These are phyloP conservation scores for Fomitiporia mediterranea DNA, from an alignment of 1,284 basidiomycete genomes.

Conservation along the genomic window DNA sequence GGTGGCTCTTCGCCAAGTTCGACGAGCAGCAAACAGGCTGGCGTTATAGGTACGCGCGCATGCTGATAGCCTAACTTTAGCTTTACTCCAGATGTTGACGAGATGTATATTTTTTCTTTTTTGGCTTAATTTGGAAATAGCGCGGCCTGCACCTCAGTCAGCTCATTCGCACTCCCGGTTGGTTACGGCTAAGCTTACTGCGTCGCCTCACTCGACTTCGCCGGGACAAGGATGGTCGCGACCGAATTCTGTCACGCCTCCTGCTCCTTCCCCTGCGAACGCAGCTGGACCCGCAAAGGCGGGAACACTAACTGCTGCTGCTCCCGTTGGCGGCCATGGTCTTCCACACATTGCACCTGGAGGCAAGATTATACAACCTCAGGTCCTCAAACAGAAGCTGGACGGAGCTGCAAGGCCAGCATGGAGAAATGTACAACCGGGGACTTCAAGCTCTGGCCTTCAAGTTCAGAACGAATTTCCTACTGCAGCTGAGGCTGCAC, in stretches of 20 bases:
- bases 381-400: conserved; percentile 42
- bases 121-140: conserved; percentile 30
- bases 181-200: conserved; percentile 81
- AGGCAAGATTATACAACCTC: conserved; percentile 67
- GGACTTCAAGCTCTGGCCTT: conserved; percentile 30
- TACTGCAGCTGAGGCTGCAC: conserved; percentile 87
- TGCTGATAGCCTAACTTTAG: conserved; percentile 12
- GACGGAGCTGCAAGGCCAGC: conserved; percentile 48
- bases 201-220: conserved; percentile 48
- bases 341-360: conserved; percentile 49
- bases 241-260: conserved; percentile 64
- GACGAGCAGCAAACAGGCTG: conserved; percentile 41
- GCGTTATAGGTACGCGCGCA: conserved; percentile 43
- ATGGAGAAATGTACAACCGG: conserved; percentile 55
- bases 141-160: conserved; percentile 50
- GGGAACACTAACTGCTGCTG: conserved; percentile 27
- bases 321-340: conserved; percentile 28
- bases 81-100: conserved; percentile 8
- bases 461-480: conserved; percentile 68
- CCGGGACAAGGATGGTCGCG: conserved; percentile 72
- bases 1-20: conserved; percentile 8
- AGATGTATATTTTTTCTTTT: conserved; percentile 8
- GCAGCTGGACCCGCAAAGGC: conserved; percentile 27
- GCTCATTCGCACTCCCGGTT: conserved; percentile 67
- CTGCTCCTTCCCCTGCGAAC: conserved; percentile 41